Percentiles rank a stretch among this genome's conserved stretches.
These are phyloP conservation scores for Emergomyces orientalis DNA, from an alignment of 2,329 filamentous ascomycete genomes.

Conservation along the genomic window DNA sequence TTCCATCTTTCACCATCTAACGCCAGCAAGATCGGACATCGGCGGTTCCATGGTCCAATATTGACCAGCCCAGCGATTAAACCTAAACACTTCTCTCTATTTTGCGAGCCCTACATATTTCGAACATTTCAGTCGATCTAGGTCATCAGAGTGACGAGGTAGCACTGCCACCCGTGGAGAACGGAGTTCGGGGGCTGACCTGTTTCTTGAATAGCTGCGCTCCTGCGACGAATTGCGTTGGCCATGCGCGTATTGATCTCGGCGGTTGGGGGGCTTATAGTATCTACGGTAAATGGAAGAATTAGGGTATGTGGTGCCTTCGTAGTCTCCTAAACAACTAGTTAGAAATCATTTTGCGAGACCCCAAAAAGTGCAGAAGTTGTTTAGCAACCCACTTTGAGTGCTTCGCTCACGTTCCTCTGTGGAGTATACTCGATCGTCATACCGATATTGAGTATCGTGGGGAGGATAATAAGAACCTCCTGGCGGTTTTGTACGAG, in stretches of 20 bases:
- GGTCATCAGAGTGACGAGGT: not conserved
- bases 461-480: not conserved
- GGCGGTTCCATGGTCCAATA: not conserved
- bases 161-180: not conserved
- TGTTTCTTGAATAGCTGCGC: constrained; percentile 2
- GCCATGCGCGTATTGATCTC: not conserved
- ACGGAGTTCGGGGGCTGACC: not conserved
- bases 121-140: not conserved
- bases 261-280: not conserved
- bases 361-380: not conserved
- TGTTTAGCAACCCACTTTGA: not conserved
- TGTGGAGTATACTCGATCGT: not conserved
- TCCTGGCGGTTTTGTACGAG: not conserved
- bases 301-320: not conserved
- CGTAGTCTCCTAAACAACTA: not conserved
- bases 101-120: not conserved
- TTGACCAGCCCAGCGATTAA: not conserved
- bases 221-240: not conserved
- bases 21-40: not conserved
- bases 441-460: not conserved
- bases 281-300: too few species aligned
- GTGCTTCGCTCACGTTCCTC: not conserved
- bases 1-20: not conserved
- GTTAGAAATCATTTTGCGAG: not conserved
- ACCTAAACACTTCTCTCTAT: not conserved